Conservation (phyloP, 2,329 filamentous ascomycete genomes). For the Calonectria montana region DNA sequence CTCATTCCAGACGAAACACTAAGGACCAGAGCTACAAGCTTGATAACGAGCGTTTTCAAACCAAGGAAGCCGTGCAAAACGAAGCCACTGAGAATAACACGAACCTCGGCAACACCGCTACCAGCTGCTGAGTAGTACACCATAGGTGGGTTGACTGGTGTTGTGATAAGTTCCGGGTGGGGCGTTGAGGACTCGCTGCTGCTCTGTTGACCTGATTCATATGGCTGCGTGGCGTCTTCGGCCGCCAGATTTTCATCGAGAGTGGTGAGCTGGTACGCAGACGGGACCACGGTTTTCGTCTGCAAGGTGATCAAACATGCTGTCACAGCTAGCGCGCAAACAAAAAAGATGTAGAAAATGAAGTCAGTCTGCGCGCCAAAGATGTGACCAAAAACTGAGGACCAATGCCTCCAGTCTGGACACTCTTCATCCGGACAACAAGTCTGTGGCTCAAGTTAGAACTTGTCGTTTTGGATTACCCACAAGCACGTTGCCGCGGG, state of each 20-base stretch:
- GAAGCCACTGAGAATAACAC: conserved; percentile 97
- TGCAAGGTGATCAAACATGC: conserved; percentile 85
- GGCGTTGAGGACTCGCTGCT: conserved; percentile 59
- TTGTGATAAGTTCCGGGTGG: conserved; percentile 51
- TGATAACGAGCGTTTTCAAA: conserved; percentile 85
- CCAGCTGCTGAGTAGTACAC: conserved; percentile 96
- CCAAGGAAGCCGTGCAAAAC: conserved; percentile 96
- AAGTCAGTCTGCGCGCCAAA: conserved; percentile 75
- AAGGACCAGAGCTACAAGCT: conserved; percentile 83
- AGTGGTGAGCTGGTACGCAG: conserved; percentile 85
- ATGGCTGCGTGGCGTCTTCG: conserved; percentile 54
- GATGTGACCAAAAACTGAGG: conserved; percentile 58
- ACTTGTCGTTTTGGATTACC: not conserved
- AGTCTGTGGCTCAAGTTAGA: conserved; percentile 48
- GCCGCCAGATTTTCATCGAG: conserved; percentile 94
- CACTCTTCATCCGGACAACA: conserved; percentile 68
- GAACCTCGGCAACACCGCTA: conserved; percentile 96
- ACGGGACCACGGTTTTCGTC: conserved; percentile 95
- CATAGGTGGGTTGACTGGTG: conserved; percentile 71
- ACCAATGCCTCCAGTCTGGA: conserved; percentile 68
- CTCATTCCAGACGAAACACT: conserved; percentile 94
- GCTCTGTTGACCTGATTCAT: conserved; percentile 50
- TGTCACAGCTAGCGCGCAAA: conserved; percentile 74
- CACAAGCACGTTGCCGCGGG: not conserved
- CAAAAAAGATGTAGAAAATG: conserved; percentile 77